Evolutionary conservation across 805 yeast species (phyloP).

Genomic region (Yarrowia deformans): DNA sequence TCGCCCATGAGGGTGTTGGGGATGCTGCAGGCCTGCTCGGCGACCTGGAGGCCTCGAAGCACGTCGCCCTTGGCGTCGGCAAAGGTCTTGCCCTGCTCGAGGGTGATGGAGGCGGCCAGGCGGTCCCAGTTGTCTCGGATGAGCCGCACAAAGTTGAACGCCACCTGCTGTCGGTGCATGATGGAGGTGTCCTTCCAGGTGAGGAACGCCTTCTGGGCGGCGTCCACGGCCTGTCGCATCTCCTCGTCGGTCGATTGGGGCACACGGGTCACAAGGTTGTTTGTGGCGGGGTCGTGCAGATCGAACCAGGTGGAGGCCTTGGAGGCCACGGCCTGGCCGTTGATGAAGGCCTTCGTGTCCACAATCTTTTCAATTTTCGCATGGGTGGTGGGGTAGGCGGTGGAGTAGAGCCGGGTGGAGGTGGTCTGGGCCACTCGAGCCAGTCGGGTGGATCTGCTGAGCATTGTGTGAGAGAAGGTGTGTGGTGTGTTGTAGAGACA

Average conservation of each 20-base stretch:
- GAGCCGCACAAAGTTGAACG: constrained; percentile 71
- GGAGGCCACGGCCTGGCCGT: constrained; percentile 60
- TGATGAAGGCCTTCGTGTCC: constrained; percentile 52
- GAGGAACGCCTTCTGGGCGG: constrained; percentile 69
- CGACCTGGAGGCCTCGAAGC: constrained; percentile 77
- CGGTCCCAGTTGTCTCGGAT: constrained; percentile 72
- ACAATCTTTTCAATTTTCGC: constrained; percentile 47
- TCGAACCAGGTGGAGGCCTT: constrained; percentile 67
- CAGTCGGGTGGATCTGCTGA: constrained; percentile 33
- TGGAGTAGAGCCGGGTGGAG: constrained; percentile 8
- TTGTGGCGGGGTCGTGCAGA: constrained; percentile 78
- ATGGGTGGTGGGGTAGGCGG: constrained; percentile 46
- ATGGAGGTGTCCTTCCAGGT: constrained; percentile 61
- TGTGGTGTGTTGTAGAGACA: neutral
- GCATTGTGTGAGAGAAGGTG: neutral
- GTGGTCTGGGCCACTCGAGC: constrained; percentile 32
- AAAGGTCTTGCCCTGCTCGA: constrained; percentile 80
- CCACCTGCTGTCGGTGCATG: constrained; percentile 64
- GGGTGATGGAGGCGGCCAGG: constrained; percentile 67
- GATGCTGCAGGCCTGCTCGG: constrained; percentile 73
- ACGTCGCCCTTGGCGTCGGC: constrained; percentile 79
- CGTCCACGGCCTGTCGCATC: constrained; percentile 66
- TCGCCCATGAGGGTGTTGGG: constrained; percentile 68
- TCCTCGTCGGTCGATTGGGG: constrained; percentile 76
- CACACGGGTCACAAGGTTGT: constrained; percentile 67